Conservation (phyloP, 2,329 filamentous ascomycete species). For the Monilinia polystroma region DNA sequence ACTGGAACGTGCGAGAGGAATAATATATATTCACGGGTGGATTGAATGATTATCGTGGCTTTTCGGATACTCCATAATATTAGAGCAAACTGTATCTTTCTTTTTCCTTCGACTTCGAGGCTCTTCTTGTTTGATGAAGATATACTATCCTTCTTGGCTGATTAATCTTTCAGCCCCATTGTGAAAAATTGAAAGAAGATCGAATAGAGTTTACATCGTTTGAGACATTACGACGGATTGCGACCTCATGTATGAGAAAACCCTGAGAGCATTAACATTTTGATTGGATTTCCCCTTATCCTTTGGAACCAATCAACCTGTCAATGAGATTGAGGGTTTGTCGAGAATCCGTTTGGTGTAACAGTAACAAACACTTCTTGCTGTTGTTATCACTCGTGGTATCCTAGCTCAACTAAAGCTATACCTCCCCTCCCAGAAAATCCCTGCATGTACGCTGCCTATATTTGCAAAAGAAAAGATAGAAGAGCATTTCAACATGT, state of each 20-base stretch:
- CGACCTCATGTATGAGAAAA: neutral
- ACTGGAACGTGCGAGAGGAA: neutral
- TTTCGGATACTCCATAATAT: no score
- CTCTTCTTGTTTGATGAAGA: neutral
- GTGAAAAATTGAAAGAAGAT: neutral
- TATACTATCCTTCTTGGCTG: neutral
- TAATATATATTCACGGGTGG: neutral
- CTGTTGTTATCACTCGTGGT: conserved; percentile 17
- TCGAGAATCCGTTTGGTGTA: neutral
- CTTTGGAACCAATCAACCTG: conserved; percentile 7
- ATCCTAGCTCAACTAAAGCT: conserved; percentile 8
- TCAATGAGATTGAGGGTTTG: conserved; percentile 15
- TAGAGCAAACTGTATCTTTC: neutral
- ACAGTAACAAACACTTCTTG: conserved; percentile 3
- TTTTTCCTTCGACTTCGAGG: neutral
- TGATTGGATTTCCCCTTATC: neutral
- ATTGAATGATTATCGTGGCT: no score
- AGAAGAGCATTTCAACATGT: neutral
- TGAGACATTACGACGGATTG: conserved; percentile 15
- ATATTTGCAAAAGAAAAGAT: neutral
- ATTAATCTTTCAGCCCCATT: neutral
- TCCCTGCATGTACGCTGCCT: conserved; percentile 5
- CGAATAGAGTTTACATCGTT: neutral
- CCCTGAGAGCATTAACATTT: neutral
- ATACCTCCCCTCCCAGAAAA: conserved; percentile 1